A percentile compares a stretch with the other conserved stretches of the same genome.
Conservation (phyloP, 768 basidiomycete genomes). For the Leccinum pellstonianum region DNA sequence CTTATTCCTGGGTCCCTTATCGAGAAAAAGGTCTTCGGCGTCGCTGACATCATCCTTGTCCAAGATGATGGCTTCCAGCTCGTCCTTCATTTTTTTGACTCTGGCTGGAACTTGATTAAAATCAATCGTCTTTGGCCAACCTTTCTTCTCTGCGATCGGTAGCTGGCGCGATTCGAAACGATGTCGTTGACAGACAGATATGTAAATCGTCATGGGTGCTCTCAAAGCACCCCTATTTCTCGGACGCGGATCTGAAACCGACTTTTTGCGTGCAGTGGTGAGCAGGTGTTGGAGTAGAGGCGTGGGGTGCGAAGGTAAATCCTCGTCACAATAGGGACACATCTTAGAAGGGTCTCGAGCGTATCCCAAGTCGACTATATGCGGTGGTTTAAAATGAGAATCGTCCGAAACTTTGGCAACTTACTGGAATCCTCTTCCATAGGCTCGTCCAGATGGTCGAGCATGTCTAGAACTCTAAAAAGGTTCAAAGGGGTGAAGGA, state of each 20-base stretch:
- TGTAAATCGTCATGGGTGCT: conserved; percentile 51
- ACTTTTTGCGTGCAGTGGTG: conserved; percentile 48
- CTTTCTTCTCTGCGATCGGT: conserved; percentile 64
- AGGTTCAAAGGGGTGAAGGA: conserved; percentile 1
- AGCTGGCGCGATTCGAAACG: conserved; percentile 71
- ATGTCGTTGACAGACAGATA: conserved; percentile 74
- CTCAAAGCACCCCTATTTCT: conserved; percentile 65
- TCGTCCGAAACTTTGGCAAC: conserved; percentile 9
- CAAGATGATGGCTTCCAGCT: conserved; percentile 51
- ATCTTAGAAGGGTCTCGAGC: conserved; percentile 61
- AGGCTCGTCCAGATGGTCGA: conserved; percentile 21
- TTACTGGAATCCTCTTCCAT: conserved; percentile 44
- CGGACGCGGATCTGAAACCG: conserved; percentile 60
- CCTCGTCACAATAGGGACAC: conserved; percentile 81
- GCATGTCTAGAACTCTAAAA: conserved; percentile 5
- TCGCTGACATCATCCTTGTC: conserved; percentile 37
- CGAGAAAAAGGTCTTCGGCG: conserved; percentile 12
- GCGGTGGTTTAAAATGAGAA: background rate
- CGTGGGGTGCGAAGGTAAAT: conserved; percentile 61
- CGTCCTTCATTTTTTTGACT: conserved; percentile 48
- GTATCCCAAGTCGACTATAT: conserved; percentile 50
- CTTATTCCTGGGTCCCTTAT: conserved; percentile 35
- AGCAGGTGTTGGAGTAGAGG: conserved; percentile 57
- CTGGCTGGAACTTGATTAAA: conserved; percentile 56
- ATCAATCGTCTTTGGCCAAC: conserved; percentile 77